Base-by-base conservation (phyloP, 192 early-diverging fungal genomes). In the Lunasporangiospora selenospora region DNA sequence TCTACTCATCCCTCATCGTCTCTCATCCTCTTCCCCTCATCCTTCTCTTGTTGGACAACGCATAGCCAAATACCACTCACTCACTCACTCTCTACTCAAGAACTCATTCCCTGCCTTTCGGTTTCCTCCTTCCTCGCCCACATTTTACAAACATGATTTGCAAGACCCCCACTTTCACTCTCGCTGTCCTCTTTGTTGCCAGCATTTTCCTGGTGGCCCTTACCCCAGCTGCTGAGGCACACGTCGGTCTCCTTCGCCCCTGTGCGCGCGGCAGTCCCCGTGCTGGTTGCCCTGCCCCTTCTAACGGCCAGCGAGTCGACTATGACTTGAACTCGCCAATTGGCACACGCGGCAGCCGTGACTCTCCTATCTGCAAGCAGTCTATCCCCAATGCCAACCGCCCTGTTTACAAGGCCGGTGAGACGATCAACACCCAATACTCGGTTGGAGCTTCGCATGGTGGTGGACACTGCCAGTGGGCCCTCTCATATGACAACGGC, bases 381-480 rank as follows among this genome's bases (percentile, higher is more conserved):
- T 52, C 61, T 30, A 73, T 55, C 18, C 71, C 81, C 12, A 80
- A 64, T 53, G 53, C 61, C 2, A 65, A 53, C 1, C 58, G 71
- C 1, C 34, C 65, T 0, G 77, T 76, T 4, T 58, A 78, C 69
- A 51, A 76, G 21, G 83, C 83, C 23, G 85, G 83, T 5, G 64
- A 79, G 7, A 64, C 77, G 15, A 75, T 87, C 60, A 55, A 56
- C 33, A 79, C 85, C 48, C 46, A 61, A 23, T 83, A 85, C 50
- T 77, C 81, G 21, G 76, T 80, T 16, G 70, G 80, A 1, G 82
- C 84, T 43, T 23, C 43, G 0, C 86, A 87, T 42, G 80, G 80
- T 15, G 87, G 87, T 21, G 89, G 89, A 42, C 87, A 91, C 59
- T 91, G 89, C 50, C 84, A 90, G 52, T 87, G 87, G 61, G 80